Evolutionary conservation across 306 rosid genomes (phyloP).

Genomic region (Sindora glabra): DNA sequence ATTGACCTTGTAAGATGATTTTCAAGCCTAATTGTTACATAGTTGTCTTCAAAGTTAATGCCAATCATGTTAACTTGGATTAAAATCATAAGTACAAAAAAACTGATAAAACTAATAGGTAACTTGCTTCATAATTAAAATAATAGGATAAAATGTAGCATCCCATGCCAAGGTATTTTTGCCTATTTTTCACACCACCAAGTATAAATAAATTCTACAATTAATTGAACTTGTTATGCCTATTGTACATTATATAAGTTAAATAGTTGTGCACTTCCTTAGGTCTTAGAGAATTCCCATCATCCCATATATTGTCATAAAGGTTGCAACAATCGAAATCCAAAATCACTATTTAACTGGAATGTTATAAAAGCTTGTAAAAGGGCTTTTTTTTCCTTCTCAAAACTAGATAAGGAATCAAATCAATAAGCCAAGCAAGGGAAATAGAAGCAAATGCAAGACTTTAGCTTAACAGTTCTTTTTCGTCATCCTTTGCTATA

Average conservation of each 20-base stretch:
- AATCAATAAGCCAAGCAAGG: background rate
- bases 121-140: background rate
- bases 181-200: conserved; percentile 52
- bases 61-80: conserved; percentile 60
- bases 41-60: conserved; percentile 47
- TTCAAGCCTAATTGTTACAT: conserved; percentile 56
- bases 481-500: too few relatives aligned
- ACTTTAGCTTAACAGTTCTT: background rate
- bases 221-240: conserved; percentile 55
- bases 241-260: conserved; percentile 55
- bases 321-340: conserved; percentile 27
- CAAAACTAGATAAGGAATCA: background rate
- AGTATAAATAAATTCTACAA: conserved; percentile 55
- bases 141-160: background rate
- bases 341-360: background rate
- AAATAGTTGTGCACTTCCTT: conserved; percentile 58
- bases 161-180: conserved; percentile 63
- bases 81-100: background rate
- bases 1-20: conserved; percentile 65
- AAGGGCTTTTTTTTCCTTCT: background rate
- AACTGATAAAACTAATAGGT: background rate
- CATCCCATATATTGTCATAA: conserved; percentile 74
- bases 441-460: background rate
- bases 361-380: background rate
- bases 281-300: conserved; percentile 59